Evolutionary conservation across 306 rosid species (phyloP).

Genomic region (Sesbania bispinosa): DNA sequence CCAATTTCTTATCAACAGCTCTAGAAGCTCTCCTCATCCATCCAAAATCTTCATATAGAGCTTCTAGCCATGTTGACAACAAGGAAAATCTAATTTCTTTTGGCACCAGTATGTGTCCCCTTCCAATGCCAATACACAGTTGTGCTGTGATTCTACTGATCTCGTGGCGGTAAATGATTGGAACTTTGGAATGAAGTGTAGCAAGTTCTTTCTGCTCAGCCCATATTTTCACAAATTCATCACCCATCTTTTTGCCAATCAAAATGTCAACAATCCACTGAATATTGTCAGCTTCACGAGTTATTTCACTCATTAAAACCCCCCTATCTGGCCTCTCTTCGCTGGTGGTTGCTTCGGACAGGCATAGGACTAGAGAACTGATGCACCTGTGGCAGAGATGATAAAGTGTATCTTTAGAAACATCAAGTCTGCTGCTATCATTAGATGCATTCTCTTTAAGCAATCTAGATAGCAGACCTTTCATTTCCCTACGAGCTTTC

Average conservation of each 20-base stretch:
- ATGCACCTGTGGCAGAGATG: slow-evolving; percentile 70
- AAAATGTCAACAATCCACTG: slow-evolving; percentile 86
- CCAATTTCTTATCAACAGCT: slow-evolving; percentile 62
- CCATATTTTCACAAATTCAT: slow-evolving; percentile 85
- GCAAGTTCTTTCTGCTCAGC: slow-evolving; percentile 91
- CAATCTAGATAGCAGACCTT: slow-evolving; percentile 60
- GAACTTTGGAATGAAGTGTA: slow-evolving; percentile 67
- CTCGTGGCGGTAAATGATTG: slow-evolving; percentile 67
- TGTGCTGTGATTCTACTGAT: slow-evolving; percentile 83
- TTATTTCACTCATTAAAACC: slow-evolving; percentile 65
- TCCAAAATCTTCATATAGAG: slow-evolving; percentile 82
- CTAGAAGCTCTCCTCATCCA: slow-evolving; percentile 84
- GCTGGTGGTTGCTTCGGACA: slow-evolving; percentile 53
- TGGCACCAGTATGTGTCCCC: slow-evolving; percentile 69
- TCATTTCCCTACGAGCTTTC: slow-evolving; percentile 86
- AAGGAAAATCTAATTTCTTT: slow-evolving; percentile 66
- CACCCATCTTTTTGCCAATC: slow-evolving; percentile 60
- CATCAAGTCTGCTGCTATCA: slow-evolving; percentile 50
- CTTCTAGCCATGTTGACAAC: slow-evolving; percentile 85
- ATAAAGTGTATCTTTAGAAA: slow-evolving; percentile 75
- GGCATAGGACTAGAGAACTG: slow-evolving; percentile 57
- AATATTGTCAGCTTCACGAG: slow-evolving; percentile 83
- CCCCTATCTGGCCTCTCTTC: slow-evolving; percentile 52
- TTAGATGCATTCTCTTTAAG: slow-evolving; percentile 53
- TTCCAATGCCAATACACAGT: slow-evolving; percentile 76